These are phyloP conservation scores for Craterostigma plantagineum DNA, from an alignment of 257 asterid species.

Conservation along the genomic window DNA sequence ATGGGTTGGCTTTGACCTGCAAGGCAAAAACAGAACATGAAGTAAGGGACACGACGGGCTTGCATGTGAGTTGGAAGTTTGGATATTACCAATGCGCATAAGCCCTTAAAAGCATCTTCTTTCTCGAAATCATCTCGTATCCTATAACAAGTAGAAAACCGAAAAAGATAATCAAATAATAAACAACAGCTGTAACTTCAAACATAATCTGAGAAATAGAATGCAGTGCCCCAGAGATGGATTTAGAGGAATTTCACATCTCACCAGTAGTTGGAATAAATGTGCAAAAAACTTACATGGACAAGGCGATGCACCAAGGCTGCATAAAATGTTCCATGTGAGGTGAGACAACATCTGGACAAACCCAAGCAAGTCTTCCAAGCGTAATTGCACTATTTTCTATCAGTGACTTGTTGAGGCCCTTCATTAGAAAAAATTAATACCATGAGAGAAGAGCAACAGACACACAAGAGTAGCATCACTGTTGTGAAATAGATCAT, in stretches of 20 bases:
- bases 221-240: too few species aligned
- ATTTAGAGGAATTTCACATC: too few species aligned
- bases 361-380: conserved; percentile 75
- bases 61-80: neutral
- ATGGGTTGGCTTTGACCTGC: conserved; percentile 82
- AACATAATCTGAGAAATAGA: too few species aligned
- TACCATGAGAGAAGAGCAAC: neutral
- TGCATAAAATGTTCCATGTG: conserved; percentile 81
- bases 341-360: conserved; percentile 65
- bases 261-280: neutral
- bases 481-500: too few species aligned
- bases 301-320: conserved; percentile 54
- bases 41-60: conserved; percentile 1
- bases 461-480: neutral
- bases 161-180: neutral
- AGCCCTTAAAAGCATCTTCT: conserved; percentile 92
- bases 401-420: conserved; percentile 52
- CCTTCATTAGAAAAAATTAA: conserved; percentile 23
- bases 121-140: conserved; percentile 95
- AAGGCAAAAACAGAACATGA: conserved; percentile 5
- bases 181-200: too few species aligned
- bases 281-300: conserved; percentile 50
- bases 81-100: conserved; percentile 75
- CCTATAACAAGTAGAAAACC: conserved; percentile 25
- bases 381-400: conserved; percentile 74